Evolutionary conservation across 116 monocot species (phyloP).

Genomic region (Iris pallida): DNA sequence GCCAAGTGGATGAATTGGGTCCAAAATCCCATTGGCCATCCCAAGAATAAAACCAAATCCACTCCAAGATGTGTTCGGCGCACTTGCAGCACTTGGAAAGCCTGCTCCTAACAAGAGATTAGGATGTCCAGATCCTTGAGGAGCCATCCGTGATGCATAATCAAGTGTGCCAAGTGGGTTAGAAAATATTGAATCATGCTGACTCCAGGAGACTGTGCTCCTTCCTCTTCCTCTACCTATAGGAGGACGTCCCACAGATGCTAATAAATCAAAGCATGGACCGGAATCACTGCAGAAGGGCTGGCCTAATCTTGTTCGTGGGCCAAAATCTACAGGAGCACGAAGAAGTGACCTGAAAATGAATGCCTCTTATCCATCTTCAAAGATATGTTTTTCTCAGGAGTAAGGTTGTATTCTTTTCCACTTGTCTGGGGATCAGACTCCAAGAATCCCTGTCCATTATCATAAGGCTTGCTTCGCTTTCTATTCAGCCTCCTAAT

Average conservation of each 20-base stretch:
- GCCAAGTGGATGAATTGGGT: constrained; percentile 73
- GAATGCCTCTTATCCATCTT: constrained; percentile 45
- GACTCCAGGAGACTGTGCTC: constrained; percentile 45
- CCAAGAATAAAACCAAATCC: constrained; percentile 87
- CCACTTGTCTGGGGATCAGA: constrained; percentile 27
- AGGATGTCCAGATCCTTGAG: constrained; percentile 62
- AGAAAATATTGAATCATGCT: constrained; percentile 68
- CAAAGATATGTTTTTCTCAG: constrained; percentile 26
- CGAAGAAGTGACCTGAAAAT: constrained; percentile 11
- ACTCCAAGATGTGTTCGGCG: constrained; percentile 74
- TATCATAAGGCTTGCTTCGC: constrained; percentile 38
- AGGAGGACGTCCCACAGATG: constrained; percentile 38
- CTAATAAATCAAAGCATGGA: constrained; percentile 39
- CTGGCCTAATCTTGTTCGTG: constrained; percentile 35
- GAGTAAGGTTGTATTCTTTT: constrained; percentile 32
- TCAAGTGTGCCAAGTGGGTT: constrained; percentile 50
- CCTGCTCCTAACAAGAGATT: constrained; percentile 53
- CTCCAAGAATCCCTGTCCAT: constrained; percentile 33
- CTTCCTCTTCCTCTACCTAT: constrained; percentile 80
- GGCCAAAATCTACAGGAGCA: constrained; percentile 31
- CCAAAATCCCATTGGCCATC: constrained; percentile 68
- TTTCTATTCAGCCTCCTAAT: constrained; percentile 39
- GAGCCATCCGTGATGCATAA: constrained; percentile 58
- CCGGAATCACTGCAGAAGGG: constrained; percentile 25
- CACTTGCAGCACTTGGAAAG: constrained; percentile 44